These are phyloP conservation scores for Raphanus raphanistrum DNA, from an alignment of 345 rosid genomes.

Conservation along the genomic window DNA sequence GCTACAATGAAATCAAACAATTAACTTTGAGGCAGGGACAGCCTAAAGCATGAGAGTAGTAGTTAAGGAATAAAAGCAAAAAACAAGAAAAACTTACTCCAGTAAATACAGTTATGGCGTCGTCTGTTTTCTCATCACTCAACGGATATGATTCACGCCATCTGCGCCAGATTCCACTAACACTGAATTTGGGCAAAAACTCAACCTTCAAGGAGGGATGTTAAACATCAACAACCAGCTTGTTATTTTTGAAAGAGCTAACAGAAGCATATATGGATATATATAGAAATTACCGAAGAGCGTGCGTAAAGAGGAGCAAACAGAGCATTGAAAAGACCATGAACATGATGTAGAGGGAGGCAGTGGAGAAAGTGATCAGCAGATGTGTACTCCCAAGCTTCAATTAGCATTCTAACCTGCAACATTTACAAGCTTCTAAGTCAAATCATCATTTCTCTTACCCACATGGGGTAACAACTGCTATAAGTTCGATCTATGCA, in stretches of 20 bases:
- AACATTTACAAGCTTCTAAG: slow-evolving; percentile 23
- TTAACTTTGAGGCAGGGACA: slow-evolving; percentile 19
- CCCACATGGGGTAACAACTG: not conserved
- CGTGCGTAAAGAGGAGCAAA: slow-evolving; percentile 87
- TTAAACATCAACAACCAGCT: slow-evolving; percentile 1
- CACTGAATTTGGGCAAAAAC: slow-evolving; percentile 92
- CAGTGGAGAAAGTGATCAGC: slow-evolving; percentile 84
- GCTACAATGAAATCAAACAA: not conserved
- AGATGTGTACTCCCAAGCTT: slow-evolving; percentile 90
- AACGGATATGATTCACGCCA: slow-evolving; percentile 82
- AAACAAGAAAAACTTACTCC: slow-evolving; percentile 60
- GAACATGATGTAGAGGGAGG: slow-evolving; percentile 97
- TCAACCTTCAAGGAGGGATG: slow-evolving; percentile 67
- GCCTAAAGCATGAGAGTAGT: slow-evolving; percentile 1
- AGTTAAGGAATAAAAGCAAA: not conserved
- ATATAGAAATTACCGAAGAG: slow-evolving; percentile 58
- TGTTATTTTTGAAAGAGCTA: not conserved
- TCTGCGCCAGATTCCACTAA: slow-evolving; percentile 90
- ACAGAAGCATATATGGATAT: not conserved
- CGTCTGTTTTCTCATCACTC: slow-evolving; percentile 51
- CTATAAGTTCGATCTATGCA: not conserved
- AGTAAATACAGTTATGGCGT: slow-evolving; percentile 81
- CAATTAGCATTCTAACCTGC: slow-evolving; percentile 79
- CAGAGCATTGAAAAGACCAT: slow-evolving; percentile 89
- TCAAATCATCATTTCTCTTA: not conserved